phyloP scores from a whole-genome alignment of 179 eudicot species.

The Pouteria campechiana region DNA sequence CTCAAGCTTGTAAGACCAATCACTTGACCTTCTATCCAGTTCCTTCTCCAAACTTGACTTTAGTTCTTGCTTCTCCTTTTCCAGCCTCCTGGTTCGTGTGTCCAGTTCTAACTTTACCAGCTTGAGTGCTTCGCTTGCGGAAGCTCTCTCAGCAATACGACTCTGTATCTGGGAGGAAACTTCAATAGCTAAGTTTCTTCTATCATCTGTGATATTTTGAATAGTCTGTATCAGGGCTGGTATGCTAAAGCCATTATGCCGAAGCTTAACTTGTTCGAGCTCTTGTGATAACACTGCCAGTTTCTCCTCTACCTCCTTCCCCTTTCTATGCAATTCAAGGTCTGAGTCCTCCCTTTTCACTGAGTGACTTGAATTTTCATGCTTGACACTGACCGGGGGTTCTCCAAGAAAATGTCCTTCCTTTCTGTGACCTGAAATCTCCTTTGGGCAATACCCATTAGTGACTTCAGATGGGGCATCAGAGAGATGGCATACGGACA shows the following conservation, averaged over 20 bases:
- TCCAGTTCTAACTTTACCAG: conserved; percentile 28
- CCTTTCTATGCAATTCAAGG: conserved; percentile 31
- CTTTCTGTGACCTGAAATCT: conserved; percentile 8
- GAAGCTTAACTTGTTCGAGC: conserved; percentile 41
- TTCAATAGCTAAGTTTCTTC: conserved; percentile 42
- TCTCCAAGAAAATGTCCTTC: conserved; percentile 7
- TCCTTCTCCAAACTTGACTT: conserved; percentile 65
- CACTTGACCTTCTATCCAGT: conserved; percentile 82
- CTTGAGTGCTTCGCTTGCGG: conserved; percentile 31
- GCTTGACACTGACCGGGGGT: conserved; percentile 7
- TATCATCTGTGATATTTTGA: conserved; percentile 50
- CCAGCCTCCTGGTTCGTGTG: conserved; percentile 34
- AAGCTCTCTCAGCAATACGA: conserved; percentile 44
- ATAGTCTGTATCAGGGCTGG: conserved; percentile 48
- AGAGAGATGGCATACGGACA: conserved; percentile 2
- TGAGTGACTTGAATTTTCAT: conserved; percentile 3
- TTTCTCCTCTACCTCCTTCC: conserved; percentile 57
- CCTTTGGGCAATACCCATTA: conserved; percentile 11
- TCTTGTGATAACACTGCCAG: conserved; percentile 44
- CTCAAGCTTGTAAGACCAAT: conserved; percentile 77
- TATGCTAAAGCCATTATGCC: conserved; percentile 27
- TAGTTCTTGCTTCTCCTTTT: conserved; percentile 66
- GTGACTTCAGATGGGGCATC: conserved; percentile 7
- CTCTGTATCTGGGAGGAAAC: conserved; percentile 38
- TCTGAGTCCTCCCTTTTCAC: conserved; percentile 39